Conservation (phyloP, 179 eudicot species). For the Nepenthes alata region DNA sequence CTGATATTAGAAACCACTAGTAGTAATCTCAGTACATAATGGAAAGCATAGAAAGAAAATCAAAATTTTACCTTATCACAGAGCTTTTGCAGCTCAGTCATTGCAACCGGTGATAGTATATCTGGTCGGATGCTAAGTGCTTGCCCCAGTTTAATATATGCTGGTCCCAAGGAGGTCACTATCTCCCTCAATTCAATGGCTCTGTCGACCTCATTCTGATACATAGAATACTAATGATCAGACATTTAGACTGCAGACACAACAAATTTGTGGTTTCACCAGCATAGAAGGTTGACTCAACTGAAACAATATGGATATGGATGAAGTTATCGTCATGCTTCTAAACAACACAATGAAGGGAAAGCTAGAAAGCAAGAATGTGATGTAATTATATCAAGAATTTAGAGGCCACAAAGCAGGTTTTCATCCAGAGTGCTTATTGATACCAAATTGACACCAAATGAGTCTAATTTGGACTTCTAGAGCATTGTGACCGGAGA, state of each 20-base stretch:
- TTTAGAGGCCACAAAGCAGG: no score
- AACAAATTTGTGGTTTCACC: neutral
- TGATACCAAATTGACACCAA: no score
- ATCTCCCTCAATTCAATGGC: constrained; percentile 94
- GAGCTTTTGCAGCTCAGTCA: constrained; percentile 94
- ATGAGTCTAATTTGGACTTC: no score
- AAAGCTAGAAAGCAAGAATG: no score
- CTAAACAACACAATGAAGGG: no score
- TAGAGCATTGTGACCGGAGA: no score
- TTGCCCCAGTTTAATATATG: constrained; percentile 96
- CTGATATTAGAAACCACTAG: neutral
- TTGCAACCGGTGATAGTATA: constrained; percentile 86
- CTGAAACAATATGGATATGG: neutral
- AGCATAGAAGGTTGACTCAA: neutral
- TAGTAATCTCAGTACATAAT: neutral
- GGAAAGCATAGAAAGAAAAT: constrained; percentile 2
- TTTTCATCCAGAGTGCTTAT: no score
- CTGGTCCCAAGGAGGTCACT: constrained; percentile 97
- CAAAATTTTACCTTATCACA: constrained; percentile 68
- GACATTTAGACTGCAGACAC: neutral
- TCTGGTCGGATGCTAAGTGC: constrained; percentile 99
- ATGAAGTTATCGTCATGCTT: neutral
- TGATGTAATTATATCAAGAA: no score
- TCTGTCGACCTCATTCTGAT: constrained; percentile 89
- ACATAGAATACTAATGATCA: constrained; percentile 5